These are phyloP conservation scores for Penicillium sp. DNA, from an alignment of 2,329 filamentous ascomycete genomes.

Conservation along the genomic window DNA sequence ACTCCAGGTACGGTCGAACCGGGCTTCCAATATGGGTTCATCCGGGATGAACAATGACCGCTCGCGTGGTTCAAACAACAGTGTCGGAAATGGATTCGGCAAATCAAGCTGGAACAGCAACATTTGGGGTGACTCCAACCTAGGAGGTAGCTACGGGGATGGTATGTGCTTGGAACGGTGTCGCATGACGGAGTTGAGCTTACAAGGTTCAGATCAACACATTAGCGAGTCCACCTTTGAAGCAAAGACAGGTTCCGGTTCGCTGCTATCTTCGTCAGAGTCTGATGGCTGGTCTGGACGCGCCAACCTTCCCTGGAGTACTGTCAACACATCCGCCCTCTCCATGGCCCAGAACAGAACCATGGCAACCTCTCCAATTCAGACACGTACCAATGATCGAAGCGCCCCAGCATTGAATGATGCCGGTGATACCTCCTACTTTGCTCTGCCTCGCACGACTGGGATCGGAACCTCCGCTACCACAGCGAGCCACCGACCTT, in stretches of 20 bases:
- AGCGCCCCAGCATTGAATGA: constrained; percentile 40
- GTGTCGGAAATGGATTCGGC: constrained; percentile 44
- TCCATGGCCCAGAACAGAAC: constrained; percentile 45
- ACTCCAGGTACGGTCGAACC: constrained; percentile 31
- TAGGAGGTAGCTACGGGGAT: constrained; percentile 46
- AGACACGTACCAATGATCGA: constrained; percentile 49
- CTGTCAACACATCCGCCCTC: constrained; percentile 45
- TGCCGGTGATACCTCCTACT: constrained; percentile 46
- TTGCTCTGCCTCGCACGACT: constrained; percentile 42
- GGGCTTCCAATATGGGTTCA: constrained; percentile 39
- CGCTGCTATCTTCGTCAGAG: constrained; percentile 64
- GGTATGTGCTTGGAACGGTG: constrained; percentile 29
- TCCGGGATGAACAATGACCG: constrained; percentile 35
- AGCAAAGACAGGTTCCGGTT: constrained; percentile 63
- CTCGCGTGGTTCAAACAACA: constrained; percentile 31
- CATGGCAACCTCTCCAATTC: constrained; percentile 56
- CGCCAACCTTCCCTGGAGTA: constrained; percentile 57
- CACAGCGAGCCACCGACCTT: constrained; percentile 28
- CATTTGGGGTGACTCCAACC: constrained; percentile 51
- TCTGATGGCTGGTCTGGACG: constrained; percentile 58
- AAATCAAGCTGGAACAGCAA: constrained; percentile 45
- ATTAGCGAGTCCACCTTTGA: constrained; percentile 38
- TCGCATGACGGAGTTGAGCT: constrained; percentile 1
- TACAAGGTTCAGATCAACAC: constrained; percentile 25
- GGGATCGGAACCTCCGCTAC: constrained; percentile 39